Conservation (phyloP, 2,329 filamentous ascomycete genomes). For the Macrophomina phaseolina region DNA sequence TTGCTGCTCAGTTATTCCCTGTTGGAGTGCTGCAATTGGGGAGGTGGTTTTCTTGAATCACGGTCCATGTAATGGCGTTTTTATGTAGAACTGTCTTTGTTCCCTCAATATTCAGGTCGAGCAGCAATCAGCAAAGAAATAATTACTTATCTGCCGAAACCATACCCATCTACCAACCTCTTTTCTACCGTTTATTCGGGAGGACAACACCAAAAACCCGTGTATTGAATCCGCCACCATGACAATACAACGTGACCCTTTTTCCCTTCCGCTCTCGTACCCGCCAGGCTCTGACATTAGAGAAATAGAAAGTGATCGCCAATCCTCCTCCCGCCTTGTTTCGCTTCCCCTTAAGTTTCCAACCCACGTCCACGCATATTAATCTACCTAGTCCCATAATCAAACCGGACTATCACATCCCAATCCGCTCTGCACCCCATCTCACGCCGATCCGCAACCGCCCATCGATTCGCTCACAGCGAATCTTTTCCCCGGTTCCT, state of each 20-base stretch:
- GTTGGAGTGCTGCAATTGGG: slow-evolving; percentile 1
- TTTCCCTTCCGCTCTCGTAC: background rate
- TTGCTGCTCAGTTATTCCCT: slow-evolving; percentile 16
- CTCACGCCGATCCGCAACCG: background rate
- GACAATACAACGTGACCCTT: background rate
- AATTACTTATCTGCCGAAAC: slow-evolving; percentile 15
- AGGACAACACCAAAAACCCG: too few relatives aligned
- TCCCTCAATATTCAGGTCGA: slow-evolving; percentile 8
- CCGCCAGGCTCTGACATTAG: too few relatives aligned
- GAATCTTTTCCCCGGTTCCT: background rate
- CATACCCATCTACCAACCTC: background rate
- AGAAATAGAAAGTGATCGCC: background rate
- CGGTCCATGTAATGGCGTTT: slow-evolving; percentile 21
- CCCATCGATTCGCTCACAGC: background rate
- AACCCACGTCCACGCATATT: background rate
- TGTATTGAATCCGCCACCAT: background rate
- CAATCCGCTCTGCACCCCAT: background rate
- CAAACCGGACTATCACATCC: background rate
- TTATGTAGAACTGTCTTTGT: slow-evolving; percentile 15
- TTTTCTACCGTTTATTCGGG: background rate
- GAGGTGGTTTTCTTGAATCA: background rate
- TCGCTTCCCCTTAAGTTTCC: background rate
- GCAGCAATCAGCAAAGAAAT: slow-evolving; percentile 16
- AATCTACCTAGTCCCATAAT: slow-evolving; percentile 1
- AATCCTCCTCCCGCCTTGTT: background rate